A percentile compares a stretch with the other conserved stretches of the same genome.
phyloP scores from a whole-genome alignment of 257 asterid genomes.

The Capsicum chinense region DNA sequence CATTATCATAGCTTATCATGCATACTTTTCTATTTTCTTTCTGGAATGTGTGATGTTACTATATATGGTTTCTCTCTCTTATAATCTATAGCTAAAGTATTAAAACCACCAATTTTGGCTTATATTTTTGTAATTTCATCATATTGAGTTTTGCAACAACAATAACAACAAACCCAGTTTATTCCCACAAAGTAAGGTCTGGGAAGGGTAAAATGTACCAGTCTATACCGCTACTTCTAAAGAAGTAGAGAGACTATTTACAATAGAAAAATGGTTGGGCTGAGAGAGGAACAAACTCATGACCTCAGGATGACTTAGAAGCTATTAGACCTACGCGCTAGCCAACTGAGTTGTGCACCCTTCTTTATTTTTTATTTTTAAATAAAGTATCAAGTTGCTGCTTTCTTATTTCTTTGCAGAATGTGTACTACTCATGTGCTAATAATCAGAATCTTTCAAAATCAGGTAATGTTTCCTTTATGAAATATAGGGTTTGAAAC shows the following conservation, averaged over 20 bases:
- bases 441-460: slow-evolving; percentile 86
- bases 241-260: too few species aligned
- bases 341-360: slow-evolving; percentile 55
- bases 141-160: background rate
- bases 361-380: slow-evolving; percentile 30
- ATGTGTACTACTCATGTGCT: slow-evolving; percentile 82
- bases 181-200: too few species aligned
- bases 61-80: background rate
- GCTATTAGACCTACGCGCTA: slow-evolving; percentile 99
- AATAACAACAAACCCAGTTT: too few species aligned
- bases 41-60: too few species aligned
- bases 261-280: slow-evolving; percentile 43
- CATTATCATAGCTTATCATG: too few species aligned
- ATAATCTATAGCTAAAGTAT: slow-evolving; percentile 3
- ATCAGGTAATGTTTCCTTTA: slow-evolving; percentile 64
- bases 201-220: too few species aligned
- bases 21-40: too few species aligned
- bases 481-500: slow-evolving; percentile 20
- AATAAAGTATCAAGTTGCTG: slow-evolving; percentile 24
- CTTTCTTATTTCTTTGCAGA: slow-evolving; percentile 51
- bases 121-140: background rate
- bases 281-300: slow-evolving; percentile 97
- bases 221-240: too few species aligned
- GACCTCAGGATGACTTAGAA: slow-evolving; percentile 85
- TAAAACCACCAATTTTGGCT: background rate